Base-by-base conservation (phyloP, 768 basidiomycete species). In the Lactifluus hygrophoroides region DNA sequence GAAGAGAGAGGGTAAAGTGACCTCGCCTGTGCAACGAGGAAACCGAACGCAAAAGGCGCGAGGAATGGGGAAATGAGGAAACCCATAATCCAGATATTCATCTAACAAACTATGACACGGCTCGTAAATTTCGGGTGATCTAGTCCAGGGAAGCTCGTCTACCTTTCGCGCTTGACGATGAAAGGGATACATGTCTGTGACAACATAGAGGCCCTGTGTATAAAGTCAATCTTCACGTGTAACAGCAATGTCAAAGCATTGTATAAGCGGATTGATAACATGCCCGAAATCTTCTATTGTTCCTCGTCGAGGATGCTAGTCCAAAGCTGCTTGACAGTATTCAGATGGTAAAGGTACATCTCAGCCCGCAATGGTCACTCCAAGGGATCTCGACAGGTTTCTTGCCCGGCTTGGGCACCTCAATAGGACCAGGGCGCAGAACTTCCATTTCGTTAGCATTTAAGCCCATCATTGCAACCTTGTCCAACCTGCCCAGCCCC, bases 71-170 rank as follows among this genome's bases (percentile, higher is more conserved):
- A 83, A 27, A 85, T 68, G 65, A 87, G 77, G 71, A 86, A 84
- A 1, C 84, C 86, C 77, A 87, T 81, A 3, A 84, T 86, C 85
- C 84, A 86, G 50, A 83, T 69, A 62, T 84, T 85, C 35, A 86
- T 74, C 82, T 85, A 58, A 6, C n/a, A n/a, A n/a, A n/a, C n/a
- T n/a, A n/a, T n/a, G n/a, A 23, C 23, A 25, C 5, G n/a, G 17
- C 19, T 38, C 14, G 27, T 32, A 35, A 54, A 40, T 35, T 10
- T 16, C 4, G 32, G 27, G 14, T 27, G 45, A 28, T 30, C 23
- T 10, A 42, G 10, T 10, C 8, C 4, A 5, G 47, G 19, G 42
- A 14, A 4, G 2, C 4, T 28, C 23, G 19, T 70, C 54, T 42
- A 82, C 80, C 79, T 81, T 84, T 32, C 82, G 76, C 17, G 83